Percentiles rank a stretch among this genome's conserved stretches.
Conservation (phyloP, 306 rosid genomes). For the Citrullus amarus region DNA sequence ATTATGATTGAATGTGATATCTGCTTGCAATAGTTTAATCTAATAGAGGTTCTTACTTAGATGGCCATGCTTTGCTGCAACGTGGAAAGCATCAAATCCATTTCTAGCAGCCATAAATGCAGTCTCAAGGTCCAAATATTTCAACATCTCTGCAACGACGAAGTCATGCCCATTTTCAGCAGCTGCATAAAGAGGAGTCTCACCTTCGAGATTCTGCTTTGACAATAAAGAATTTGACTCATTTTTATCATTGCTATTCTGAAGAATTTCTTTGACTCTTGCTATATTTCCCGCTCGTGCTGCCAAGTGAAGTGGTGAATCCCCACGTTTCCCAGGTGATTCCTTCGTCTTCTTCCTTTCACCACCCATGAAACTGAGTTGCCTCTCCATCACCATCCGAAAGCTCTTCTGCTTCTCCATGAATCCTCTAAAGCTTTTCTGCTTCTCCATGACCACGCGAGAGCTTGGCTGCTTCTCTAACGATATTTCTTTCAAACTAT, state of each 20-base stretch:
- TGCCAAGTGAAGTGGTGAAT: slow-evolving; percentile 56
- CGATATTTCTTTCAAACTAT: neutral
- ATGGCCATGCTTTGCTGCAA: slow-evolving; percentile 86
- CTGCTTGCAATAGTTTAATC: neutral
- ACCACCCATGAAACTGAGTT: slow-evolving; percentile 40
- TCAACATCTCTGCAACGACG: slow-evolving; percentile 65
- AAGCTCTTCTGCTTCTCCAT: slow-evolving; percentile 74
- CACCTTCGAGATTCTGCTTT: slow-evolving; percentile 74
- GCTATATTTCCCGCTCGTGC: slow-evolving; percentile 63
- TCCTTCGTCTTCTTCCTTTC: slow-evolving; percentile 36
- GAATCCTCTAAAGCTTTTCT: slow-evolving; percentile 71
- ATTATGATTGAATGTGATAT: slow-evolving; percentile 2
- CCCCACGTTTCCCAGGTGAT: slow-evolving; percentile 51
- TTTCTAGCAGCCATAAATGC: slow-evolving; percentile 71
- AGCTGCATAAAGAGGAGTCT: slow-evolving; percentile 82
- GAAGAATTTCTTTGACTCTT: slow-evolving; percentile 52
- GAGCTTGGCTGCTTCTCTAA: slow-evolving; percentile 51
- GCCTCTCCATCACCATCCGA: slow-evolving; percentile 50
- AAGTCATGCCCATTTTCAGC: slow-evolving; percentile 66
- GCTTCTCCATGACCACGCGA: slow-evolving; percentile 38
- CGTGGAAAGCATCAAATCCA: slow-evolving; percentile 81
- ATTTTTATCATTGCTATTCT: slow-evolving; percentile 15
- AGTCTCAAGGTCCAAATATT: slow-evolving; percentile 61
- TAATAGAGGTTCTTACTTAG: slow-evolving; percentile 45
- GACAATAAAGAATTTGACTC: slow-evolving; percentile 45